phyloP scores from a whole-genome alignment of 1,284 basidiomycete genomes.

The Waitea zeae region DNA sequence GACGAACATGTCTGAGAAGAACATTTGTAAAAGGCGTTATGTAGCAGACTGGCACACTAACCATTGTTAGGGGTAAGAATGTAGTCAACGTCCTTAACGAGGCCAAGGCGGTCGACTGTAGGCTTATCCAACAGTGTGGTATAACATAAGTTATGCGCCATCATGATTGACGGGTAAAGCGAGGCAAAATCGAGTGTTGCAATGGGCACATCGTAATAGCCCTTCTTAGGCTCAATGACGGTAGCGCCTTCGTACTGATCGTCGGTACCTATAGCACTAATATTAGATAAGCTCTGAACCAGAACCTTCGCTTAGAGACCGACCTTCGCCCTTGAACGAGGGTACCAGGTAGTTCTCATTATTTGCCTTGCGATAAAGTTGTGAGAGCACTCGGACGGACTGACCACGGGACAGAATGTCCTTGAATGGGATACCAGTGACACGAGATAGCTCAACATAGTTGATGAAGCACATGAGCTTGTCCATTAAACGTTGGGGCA shows the following conservation, averaged over 20 bases:
- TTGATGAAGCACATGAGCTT: constrained; percentile 98
- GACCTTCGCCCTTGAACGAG: constrained; percentile 68
- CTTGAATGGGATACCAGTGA: constrained; percentile 96
- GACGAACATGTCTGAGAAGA: constrained; percentile 61
- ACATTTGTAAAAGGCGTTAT: background rate
- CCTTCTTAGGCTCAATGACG: constrained; percentile 87
- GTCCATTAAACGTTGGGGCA: constrained; percentile 85
- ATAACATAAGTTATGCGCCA: constrained; percentile 96
- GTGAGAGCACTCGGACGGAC: constrained; percentile 92
- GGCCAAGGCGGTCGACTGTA: constrained; percentile 58
- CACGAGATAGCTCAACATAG: constrained; percentile 90
- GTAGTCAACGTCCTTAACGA: constrained; percentile 79
- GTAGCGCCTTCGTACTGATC: constrained; percentile 96
- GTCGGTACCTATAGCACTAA: constrained; percentile 47
- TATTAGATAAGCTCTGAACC: background rate
- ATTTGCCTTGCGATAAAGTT: constrained; percentile 80
- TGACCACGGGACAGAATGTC: constrained; percentile 82
- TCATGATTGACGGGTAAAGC: constrained; percentile 97
- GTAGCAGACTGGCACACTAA: constrained; percentile 15
- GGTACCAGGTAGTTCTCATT: constrained; percentile 81
- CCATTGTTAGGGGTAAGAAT: constrained; percentile 87
- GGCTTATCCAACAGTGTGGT: constrained; percentile 74
- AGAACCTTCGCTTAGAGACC: too few species aligned
- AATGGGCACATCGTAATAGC: constrained; percentile 89
- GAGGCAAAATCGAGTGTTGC: constrained; percentile 96